phyloP scores from a whole-genome alignment of 257 asterid species.

The Przewalskia tangutica region DNA sequence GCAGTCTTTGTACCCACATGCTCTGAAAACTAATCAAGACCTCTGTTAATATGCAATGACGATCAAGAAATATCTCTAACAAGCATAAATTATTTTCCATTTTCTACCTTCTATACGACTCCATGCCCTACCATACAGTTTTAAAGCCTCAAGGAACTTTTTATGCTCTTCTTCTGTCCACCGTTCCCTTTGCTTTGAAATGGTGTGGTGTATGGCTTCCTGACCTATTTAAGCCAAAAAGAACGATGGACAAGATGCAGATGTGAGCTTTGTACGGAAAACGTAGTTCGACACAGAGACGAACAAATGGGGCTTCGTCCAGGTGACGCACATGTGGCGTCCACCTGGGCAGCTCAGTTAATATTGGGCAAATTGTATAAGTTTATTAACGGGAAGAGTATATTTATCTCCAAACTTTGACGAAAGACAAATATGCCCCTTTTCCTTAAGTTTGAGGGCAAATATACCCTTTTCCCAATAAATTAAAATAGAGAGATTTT shows the following conservation, averaged over 20 bases:
- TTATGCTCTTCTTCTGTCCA: constrained; percentile 91
- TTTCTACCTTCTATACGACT: constrained; percentile 76
- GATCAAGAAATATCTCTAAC: not conserved
- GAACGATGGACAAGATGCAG: not conserved
- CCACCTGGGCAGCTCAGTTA: too few species aligned
- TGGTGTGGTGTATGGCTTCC: constrained; percentile 89
- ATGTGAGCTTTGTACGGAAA: not conserved
- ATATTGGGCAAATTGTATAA: too few species aligned
- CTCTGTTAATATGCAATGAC: constrained; percentile 1
- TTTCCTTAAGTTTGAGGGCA: too few species aligned
- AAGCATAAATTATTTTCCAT: not conserved
- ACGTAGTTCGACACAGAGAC: not conserved
- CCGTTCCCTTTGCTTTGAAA: constrained; percentile 84
- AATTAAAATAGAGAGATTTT: too few species aligned
- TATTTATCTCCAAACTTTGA: too few species aligned
- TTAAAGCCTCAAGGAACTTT: constrained; percentile 77
- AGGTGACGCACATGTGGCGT: too few species aligned
- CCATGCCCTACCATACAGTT: constrained; percentile 90
- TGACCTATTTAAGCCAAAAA: constrained; percentile 30
- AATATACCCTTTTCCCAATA: too few species aligned
- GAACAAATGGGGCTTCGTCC: too few species aligned
- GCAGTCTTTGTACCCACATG: constrained; percentile 94
- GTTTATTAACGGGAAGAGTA: too few species aligned
- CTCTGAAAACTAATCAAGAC: constrained; percentile 28
- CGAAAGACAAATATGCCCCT: too few species aligned